A percentile compares a stretch with the other conserved stretches of the same genome.
Conservation (phyloP, 2,329 filamentous ascomycete genomes). For the Colletotrichum tamarilloi region DNA sequence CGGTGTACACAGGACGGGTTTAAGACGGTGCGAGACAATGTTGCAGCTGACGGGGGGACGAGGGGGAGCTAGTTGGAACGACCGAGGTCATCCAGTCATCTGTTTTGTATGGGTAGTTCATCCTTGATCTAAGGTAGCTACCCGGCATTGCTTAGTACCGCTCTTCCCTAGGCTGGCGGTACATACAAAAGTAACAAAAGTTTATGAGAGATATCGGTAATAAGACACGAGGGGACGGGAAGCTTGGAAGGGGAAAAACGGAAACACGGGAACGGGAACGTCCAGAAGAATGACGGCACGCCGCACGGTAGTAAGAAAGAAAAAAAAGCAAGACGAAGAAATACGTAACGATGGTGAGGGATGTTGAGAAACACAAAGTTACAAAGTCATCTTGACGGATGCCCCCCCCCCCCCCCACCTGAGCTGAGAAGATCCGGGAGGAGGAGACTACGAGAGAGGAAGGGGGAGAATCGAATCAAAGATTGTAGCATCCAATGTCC, state of each 20-base stretch:
- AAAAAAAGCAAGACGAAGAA: slow-evolving; percentile 1
- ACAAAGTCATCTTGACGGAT: not conserved
- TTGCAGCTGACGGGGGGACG: slow-evolving; percentile 23
- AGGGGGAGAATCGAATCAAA: not conserved
- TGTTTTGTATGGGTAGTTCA: not conserved
- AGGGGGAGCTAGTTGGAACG: slow-evolving; percentile 6
- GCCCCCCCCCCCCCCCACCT: not conserved
- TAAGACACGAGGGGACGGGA: no score
- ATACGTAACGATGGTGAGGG: slow-evolving; percentile 20
- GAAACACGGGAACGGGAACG: not conserved
- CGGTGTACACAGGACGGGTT: not conserved
- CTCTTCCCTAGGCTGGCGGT: no score
- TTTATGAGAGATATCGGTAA: no score
- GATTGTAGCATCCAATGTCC: slow-evolving; percentile 12
- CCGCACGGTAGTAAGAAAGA: not conserved
- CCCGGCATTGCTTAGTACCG: no score
- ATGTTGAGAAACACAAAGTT: slow-evolving; percentile 9
- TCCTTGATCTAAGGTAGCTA: no score
- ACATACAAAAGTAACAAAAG: not conserved
- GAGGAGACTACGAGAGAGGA: not conserved
- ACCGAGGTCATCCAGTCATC: not conserved
- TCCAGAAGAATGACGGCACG: slow-evolving; percentile 2
- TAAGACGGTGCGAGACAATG: not conserved
- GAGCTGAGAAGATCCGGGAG: slow-evolving; percentile 7
- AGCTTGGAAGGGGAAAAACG: not conserved